Evolutionary conservation across 208 protist genomes (phyloP).

Genomic region (Leishmania martiniquensis): DNA sequence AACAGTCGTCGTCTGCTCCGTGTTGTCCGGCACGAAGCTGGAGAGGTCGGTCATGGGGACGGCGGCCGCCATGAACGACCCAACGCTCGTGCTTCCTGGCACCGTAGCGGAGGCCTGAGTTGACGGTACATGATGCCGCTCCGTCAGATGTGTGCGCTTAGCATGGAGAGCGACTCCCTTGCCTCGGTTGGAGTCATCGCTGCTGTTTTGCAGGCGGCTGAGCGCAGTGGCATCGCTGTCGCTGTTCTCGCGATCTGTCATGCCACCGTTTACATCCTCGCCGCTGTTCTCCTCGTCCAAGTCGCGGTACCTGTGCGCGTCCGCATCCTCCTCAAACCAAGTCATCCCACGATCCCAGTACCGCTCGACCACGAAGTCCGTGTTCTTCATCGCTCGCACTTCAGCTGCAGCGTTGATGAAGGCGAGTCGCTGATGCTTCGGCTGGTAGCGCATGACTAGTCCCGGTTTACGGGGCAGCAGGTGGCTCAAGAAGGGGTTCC

Average conservation of each 20-base stretch:
- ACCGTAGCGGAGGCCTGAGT: not conserved
- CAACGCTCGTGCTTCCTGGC: not conserved
- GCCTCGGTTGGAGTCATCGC: not conserved
- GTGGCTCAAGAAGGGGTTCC: constrained; percentile 53
- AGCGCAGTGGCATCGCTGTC: not conserved
- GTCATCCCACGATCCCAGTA: constrained; percentile 76
- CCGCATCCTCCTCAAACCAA: constrained; percentile 51
- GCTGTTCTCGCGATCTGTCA: constrained; percentile 1
- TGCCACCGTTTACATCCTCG: not conserved
- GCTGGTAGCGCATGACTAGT: constrained; percentile 59
- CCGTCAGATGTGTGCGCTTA: not conserved
- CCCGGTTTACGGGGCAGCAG: constrained; percentile 55
- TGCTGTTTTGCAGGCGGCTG: not conserved
- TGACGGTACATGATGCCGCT: not conserved
- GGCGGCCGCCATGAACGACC: not conserved
- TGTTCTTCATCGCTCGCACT: constrained; percentile 50
- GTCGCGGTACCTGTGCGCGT: constrained; percentile 16
- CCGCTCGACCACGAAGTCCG: constrained; percentile 70
- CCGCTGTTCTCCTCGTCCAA: constrained; percentile 1
- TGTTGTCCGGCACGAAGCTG: not conserved
- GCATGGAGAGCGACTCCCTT: not conserved
- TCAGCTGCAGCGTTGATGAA: constrained; percentile 57
- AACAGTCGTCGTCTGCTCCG: not conserved
- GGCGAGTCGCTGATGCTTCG: constrained; percentile 73
- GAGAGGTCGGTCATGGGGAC: not conserved